phyloP scores from a whole-genome alignment of 306 rosid genomes.

The Ormosia emarginata region DNA sequence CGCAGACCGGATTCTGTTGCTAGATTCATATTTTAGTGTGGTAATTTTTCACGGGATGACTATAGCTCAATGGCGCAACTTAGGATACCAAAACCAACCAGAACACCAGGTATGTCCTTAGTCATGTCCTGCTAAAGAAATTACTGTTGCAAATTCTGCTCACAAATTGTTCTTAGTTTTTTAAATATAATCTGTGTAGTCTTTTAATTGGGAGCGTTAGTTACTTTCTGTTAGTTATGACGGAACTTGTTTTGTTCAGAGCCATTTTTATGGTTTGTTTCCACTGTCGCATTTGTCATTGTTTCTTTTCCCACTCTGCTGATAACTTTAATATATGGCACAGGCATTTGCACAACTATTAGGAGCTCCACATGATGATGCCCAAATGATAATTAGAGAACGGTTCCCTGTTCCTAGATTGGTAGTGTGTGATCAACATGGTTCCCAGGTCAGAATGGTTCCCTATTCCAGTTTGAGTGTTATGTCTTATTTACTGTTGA shows the following conservation, averaged over 20 bases:
- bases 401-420: conserved; percentile 95
- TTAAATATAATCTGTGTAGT: not conserved
- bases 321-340: conserved; percentile 11
- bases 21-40: conserved; percentile 88
- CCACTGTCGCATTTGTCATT: not conserved
- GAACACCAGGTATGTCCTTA: conserved; percentile 70
- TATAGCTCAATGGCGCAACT: conserved; percentile 98
- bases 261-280: not conserved
- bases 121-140: not conserved
- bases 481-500: not conserved
- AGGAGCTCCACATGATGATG: conserved; percentile 78
- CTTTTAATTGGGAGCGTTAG: not conserved
- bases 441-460: conserved; percentile 79
- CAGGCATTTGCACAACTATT: conserved; percentile 92
- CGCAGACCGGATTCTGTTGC: conserved; percentile 81
- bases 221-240: not conserved
- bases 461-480: conserved; percentile 1
- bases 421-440: conserved; percentile 98
- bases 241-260: not conserved
- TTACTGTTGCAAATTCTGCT: not conserved
- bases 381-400: conserved; percentile 58
- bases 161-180: not conserved
- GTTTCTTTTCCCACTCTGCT: conserved; percentile 1
- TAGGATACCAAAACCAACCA: conserved; percentile 89
- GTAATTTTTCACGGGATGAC: conserved; percentile 98